Evolutionary conservation across 768 basidiomycete species (phyloP).

Genomic region (Macrolepiota dolichaula): DNA sequence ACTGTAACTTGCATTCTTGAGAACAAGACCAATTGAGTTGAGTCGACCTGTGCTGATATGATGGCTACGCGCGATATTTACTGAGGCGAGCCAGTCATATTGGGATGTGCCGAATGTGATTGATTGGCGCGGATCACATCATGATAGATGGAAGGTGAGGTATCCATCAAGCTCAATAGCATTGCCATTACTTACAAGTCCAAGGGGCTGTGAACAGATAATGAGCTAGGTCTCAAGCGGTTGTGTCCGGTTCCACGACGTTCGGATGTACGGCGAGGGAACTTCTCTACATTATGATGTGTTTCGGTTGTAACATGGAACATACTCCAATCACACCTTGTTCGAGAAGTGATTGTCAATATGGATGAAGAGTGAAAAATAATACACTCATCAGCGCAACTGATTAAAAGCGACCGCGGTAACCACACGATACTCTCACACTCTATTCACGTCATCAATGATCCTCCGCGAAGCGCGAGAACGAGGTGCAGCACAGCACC

Average conservation of each 20-base stretch:
- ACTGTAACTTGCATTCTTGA: too few species aligned
- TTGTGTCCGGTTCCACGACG: neutral
- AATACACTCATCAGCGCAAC: slow-evolving; percentile 10
- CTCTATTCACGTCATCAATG: slow-evolving; percentile 24
- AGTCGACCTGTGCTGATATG: too few species aligned
- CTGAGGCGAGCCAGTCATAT: too few species aligned
- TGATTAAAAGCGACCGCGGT: neutral
- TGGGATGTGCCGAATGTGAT: too few species aligned
- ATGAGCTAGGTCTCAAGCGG: neutral
- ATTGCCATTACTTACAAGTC: too few species aligned
- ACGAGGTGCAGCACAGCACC: slow-evolving; percentile 93
- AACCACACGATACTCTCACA: neutral
- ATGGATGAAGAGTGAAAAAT: neutral
- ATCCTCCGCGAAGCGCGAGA: slow-evolving; percentile 91
- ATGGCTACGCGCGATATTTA: too few species aligned
- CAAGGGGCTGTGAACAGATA: neutral
- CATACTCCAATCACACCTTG: neutral
- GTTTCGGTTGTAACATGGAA: neutral
- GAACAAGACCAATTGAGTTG: too few species aligned
- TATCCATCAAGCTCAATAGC: too few species aligned
- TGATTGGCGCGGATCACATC: too few species aligned
- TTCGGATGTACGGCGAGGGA: neutral
- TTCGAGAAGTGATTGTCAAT: slow-evolving; percentile 2
- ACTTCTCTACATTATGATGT: neutral
- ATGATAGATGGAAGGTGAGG: too few species aligned